A percentile compares a stretch with the other conserved stretches of the same genome.
These are phyloP conservation scores for Fraxinus cuspidata DNA, from an alignment of 257 asterid genomes.

Conservation along the genomic window DNA sequence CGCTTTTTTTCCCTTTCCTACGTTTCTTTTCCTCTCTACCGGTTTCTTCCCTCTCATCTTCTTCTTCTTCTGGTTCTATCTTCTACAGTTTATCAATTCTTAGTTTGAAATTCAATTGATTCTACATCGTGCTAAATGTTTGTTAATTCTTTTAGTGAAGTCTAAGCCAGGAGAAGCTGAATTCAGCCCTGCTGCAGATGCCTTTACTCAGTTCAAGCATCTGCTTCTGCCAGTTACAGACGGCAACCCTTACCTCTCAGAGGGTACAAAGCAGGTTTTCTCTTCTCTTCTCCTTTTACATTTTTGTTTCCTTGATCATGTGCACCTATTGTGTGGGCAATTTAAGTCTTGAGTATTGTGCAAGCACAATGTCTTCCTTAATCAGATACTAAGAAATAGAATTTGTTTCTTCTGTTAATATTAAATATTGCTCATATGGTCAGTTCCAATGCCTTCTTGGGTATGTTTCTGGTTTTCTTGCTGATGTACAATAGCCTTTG, in stretches of 20 bases:
- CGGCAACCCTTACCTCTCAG: constrained; percentile 85
- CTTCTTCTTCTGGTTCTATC: too few relatives aligned
- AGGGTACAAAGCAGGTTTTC: constrained; percentile 88
- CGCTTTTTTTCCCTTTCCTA: too few relatives aligned
- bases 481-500: neutral
- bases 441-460: neutral
- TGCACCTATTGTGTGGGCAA: neutral
- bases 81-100: too few relatives aligned
- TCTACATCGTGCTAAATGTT: constrained; percentile 19
- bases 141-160: constrained; percentile 50
- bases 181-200: constrained; percentile 46
- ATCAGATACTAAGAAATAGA: neutral
- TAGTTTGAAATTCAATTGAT: too few relatives aligned
- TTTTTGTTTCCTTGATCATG: constrained; percentile 13
- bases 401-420: neutral
- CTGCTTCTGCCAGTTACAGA: constrained; percentile 90
- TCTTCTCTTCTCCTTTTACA: neutral
- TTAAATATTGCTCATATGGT: neutral
- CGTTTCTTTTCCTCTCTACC: too few relatives aligned
- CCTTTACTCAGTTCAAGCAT: constrained; percentile 74
- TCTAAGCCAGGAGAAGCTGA: constrained; percentile 55
- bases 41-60: too few relatives aligned
- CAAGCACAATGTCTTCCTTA: neutral
- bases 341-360: neutral
- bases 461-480: neutral